Conservation (phyloP, 306 rosid genomes). For the Notholithocarpus densiflorus region DNA sequence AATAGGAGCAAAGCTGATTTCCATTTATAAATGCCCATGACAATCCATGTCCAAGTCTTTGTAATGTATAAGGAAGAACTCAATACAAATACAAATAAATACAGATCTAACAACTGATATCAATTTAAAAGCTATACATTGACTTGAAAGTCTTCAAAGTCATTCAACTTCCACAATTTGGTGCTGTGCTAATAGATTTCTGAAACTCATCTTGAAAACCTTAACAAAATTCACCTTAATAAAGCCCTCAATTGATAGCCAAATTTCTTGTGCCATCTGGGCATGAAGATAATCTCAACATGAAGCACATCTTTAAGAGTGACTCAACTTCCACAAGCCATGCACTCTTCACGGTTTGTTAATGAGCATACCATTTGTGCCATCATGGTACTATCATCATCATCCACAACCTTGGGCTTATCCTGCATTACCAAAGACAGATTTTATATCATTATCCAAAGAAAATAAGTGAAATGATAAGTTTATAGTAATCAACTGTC, state of each 20-base stretch:
- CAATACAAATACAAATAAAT: background rate
- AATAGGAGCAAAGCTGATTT: background rate
- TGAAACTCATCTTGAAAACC: background rate
- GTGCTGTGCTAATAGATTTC: background rate
- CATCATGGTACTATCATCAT: conserved; percentile 54
- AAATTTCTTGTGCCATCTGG: background rate
- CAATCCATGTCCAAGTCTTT: background rate
- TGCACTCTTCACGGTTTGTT: conserved; percentile 75
- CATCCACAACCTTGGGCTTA: conserved; percentile 28
- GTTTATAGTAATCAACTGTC: background rate
- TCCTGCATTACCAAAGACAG: conserved; percentile 41
- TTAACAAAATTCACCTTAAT: background rate
- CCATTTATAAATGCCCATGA: background rate
- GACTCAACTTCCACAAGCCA: conserved; percentile 70
- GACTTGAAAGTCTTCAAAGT: background rate
- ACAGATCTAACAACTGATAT: background rate
- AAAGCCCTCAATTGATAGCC: background rate
- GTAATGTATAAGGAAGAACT: background rate
- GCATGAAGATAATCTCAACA: background rate
- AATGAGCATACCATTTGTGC: conserved; percentile 90
- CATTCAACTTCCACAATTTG: background rate
- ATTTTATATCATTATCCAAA: background rate
- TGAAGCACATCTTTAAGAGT: background rate
- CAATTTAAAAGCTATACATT: conserved; percentile 28
- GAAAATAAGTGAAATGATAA: background rate